A percentile compares a stretch with the other conserved stretches of the same genome.
These are phyloP conservation scores for Neoboletus subvelutipes DNA, from an alignment of 768 basidiomycete species.

Conservation along the genomic window DNA sequence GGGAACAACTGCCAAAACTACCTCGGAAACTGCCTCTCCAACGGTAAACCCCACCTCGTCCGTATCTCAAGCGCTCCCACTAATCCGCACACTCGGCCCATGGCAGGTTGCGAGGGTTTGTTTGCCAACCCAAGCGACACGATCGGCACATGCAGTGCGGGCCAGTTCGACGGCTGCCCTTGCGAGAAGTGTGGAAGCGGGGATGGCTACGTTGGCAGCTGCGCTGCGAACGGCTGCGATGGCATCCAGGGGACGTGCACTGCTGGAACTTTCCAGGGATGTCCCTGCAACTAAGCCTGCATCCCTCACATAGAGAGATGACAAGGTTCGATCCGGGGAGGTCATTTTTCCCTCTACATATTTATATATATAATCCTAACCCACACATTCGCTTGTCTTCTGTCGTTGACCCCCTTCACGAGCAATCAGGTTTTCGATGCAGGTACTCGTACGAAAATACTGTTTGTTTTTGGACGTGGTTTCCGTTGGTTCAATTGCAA, in stretches of 20 bases:
- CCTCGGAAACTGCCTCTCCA: background rate
- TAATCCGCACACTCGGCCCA: background rate
- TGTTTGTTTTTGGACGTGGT: too few species aligned
- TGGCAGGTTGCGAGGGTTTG: background rate
- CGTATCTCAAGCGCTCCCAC: too few species aligned
- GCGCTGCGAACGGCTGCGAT: background rate
- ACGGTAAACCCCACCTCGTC: background rate
- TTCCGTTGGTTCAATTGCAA: too few species aligned
- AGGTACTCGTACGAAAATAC: background rate
- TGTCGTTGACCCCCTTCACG: too few species aligned
- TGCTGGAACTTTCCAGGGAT: background rate
- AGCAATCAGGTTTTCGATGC: background rate
- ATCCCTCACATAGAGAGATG: too few species aligned
- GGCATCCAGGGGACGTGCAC: background rate
- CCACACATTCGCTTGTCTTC: background rate
- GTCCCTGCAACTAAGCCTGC: background rate
- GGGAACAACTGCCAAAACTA: background rate
- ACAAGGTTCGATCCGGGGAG: background rate
- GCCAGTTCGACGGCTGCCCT: background rate
- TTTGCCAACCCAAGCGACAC: background rate
- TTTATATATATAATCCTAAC: too few species aligned
- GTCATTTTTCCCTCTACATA: too few species aligned
- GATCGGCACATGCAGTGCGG: background rate
- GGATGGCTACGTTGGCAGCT: background rate
- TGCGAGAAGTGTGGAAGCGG: slow-evolving; percentile 4